Conservation (phyloP, 768 basidiomycete genomes). For the Vishniacozyma victoriae region DNA sequence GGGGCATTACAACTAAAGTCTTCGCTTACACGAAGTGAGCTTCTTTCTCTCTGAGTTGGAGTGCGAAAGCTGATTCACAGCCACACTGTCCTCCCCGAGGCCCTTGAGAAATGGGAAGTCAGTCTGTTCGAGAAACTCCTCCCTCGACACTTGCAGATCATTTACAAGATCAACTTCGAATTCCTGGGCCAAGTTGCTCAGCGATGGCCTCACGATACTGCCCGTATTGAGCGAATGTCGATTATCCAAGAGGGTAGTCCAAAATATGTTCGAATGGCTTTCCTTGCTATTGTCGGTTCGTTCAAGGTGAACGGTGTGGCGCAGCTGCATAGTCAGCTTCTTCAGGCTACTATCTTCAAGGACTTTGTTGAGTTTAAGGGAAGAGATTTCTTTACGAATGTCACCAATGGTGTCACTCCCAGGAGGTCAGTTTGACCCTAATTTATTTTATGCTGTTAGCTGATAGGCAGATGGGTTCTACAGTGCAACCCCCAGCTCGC, state of each 20-base stretch:
- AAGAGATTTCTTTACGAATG: conserved; percentile 55
- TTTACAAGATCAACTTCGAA: conserved; percentile 38
- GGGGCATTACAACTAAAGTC: conserved; percentile 80
- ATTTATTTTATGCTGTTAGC: neutral
- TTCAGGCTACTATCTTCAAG: conserved; percentile 56
- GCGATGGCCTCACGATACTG: conserved; percentile 81
- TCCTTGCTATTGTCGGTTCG: conserved; percentile 75
- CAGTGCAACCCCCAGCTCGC: conserved; percentile 85
- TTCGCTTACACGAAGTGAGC: conserved; percentile 92
- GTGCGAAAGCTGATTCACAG: conserved; percentile 11
- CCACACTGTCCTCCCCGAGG: conserved; percentile 66
- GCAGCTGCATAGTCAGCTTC: conserved; percentile 86
- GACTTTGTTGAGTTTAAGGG: conserved; percentile 94
- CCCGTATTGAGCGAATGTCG: conserved; percentile 75
- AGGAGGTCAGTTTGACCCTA: conserved; percentile 85
- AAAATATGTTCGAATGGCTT: conserved; percentile 61
- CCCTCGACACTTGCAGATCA: conserved; percentile 55
- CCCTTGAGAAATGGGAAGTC: conserved; percentile 74
- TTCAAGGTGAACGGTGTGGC: conserved; percentile 76
- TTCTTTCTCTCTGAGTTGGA: neutral
- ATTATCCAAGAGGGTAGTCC: conserved; percentile 82
- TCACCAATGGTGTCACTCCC: conserved; percentile 90
- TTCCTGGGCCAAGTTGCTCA: conserved; percentile 68
- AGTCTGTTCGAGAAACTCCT: conserved; percentile 76
- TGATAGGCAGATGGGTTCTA: conserved; percentile 30